Conservation (phyloP, 2,329 filamentous ascomycete species). For the Fusarium longipes region DNA sequence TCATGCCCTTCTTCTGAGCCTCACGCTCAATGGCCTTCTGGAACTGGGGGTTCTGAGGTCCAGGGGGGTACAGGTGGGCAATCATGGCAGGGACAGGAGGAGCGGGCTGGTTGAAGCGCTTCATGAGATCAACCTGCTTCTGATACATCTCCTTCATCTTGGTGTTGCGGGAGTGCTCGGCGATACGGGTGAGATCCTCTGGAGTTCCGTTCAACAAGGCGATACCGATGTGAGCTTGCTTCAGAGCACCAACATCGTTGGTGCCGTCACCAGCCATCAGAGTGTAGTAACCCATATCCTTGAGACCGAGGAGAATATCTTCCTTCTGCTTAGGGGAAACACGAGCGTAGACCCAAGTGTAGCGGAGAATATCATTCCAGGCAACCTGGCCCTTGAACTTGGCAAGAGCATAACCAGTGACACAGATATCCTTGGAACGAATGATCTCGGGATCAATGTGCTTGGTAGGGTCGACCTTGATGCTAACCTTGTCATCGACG, state of each 20-base stretch:
- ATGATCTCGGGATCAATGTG: slow-evolving; percentile 85
- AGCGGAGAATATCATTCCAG: slow-evolving; percentile 80
- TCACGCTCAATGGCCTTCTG: slow-evolving; percentile 91
- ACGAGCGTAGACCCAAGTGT: slow-evolving; percentile 97
- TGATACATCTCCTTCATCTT: slow-evolving; percentile 99
- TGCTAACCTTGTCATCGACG: slow-evolving; percentile 88
- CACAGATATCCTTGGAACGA: slow-evolving; percentile 88
- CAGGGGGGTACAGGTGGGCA: slow-evolving; percentile 93
- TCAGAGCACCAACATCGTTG: slow-evolving; percentile 96
- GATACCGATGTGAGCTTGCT: slow-evolving; percentile 97
- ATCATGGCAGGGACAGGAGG: slow-evolving; percentile 95
- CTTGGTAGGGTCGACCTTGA: slow-evolving; percentile 85
- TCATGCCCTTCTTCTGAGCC: slow-evolving; percentile 79
- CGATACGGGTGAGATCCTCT: slow-evolving; percentile 90
- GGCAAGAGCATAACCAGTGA: slow-evolving; percentile 91
- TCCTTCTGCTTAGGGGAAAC: slow-evolving; percentile 99
- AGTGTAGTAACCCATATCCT: slow-evolving; percentile 96
- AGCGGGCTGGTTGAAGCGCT: slow-evolving; percentile 90
- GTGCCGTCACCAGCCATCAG: slow-evolving; percentile 99
- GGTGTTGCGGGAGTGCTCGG: slow-evolving; percentile 91
- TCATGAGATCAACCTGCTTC: slow-evolving; percentile 92
- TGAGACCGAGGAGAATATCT: slow-evolving; percentile 94
- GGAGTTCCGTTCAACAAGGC: slow-evolving; percentile 94
- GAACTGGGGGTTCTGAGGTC: slow-evolving; percentile 92
- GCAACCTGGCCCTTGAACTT: slow-evolving; percentile 87